phyloP scores from a whole-genome alignment of 108 stramenopile species.

The Cylindrotheca closterium region DNA sequence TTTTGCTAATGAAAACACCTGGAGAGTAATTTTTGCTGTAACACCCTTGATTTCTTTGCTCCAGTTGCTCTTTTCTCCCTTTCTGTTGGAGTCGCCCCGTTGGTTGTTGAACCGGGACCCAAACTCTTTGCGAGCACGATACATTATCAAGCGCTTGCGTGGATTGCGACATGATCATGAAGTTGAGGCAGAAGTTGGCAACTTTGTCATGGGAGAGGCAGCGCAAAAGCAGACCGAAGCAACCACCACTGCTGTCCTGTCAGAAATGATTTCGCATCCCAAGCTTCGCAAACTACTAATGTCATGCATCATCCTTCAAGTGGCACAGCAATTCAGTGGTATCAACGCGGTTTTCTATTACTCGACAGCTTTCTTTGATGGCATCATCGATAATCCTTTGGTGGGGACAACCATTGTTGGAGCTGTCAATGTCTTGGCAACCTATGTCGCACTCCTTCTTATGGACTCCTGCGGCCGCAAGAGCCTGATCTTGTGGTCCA shows the following conservation, averaged over 20 bases:
- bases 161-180: slow-evolving; percentile 91
- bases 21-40: slow-evolving; percentile 86
- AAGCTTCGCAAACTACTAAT: slow-evolving; percentile 74
- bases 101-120: slow-evolving; percentile 80
- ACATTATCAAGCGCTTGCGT: slow-evolving; percentile 90
- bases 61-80: slow-evolving; percentile 78
- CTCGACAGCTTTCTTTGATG: slow-evolving; percentile 95
- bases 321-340: slow-evolving; percentile 94
- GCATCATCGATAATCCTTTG: slow-evolving; percentile 88
- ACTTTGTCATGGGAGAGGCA: slow-evolving; percentile 74
- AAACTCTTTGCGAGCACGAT: slow-evolving; percentile 76
- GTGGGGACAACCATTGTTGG: slow-evolving; percentile 91
- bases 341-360: slow-evolving; percentile 99
- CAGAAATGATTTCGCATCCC: slow-evolving; percentile 75
- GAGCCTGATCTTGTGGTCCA: slow-evolving; percentile 86
- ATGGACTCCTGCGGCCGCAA: slow-evolving; percentile 90
- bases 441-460: slow-evolving; percentile 86
- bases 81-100: slow-evolving; percentile 89
- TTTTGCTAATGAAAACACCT: slow-evolving; percentile 62
- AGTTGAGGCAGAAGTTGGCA: slow-evolving; percentile 90
- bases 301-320: slow-evolving; percentile 75
- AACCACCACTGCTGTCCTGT: slow-evolving; percentile 28
- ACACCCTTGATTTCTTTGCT: slow-evolving; percentile 69
- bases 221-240: slow-evolving; percentile 57
- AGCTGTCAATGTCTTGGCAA: slow-evolving; percentile 92